Evolutionary conservation across 768 basidiomycete genomes (phyloP).

Genomic region (Russula brevipes): DNA sequence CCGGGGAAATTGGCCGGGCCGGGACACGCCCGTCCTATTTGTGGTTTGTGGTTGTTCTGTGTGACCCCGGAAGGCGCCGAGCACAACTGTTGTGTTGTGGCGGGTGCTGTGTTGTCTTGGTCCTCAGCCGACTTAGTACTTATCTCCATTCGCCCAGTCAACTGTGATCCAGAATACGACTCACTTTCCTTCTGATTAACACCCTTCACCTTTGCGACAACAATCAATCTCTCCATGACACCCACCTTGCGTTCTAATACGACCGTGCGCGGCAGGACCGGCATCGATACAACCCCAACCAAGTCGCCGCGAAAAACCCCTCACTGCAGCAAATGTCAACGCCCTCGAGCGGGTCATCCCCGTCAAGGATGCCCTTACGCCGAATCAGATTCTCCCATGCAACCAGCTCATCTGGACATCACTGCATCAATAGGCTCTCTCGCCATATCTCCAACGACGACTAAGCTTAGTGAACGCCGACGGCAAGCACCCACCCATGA

Average conservation of each 20-base stretch:
- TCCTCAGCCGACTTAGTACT: not conserved
- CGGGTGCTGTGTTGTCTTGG: not conserved
- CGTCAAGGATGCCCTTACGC: conserved; percentile 55
- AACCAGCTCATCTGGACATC: conserved; percentile 7
- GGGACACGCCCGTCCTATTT: not conserved
- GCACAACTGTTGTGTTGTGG: not conserved
- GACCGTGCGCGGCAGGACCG: conserved; percentile 10
- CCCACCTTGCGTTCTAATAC: conserved; percentile 19
- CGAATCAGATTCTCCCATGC: not conserved
- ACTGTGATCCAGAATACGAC: not conserved
- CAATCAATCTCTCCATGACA: conserved; percentile 7
- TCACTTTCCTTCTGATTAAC: not conserved
- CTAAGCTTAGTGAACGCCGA: conserved; percentile 27
- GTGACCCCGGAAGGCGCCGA: not conserved
- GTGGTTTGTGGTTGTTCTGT: not conserved
- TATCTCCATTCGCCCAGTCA: not conserved
- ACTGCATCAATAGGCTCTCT: conserved; percentile 17
- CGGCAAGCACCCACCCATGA: conserved; percentile 31
- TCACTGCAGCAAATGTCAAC: conserved; percentile 51
- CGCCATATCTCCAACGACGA: conserved; percentile 17
- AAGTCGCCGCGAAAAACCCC: conserved; percentile 48
- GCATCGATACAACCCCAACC: conserved; percentile 28
- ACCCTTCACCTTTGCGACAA: not conserved
- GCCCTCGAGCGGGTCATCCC: conserved; percentile 55
- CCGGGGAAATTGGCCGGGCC: not conserved